Evolutionary conservation across 768 basidiomycete genomes (phyloP).

Genomic region (Boletus subcaerulescens): DNA sequence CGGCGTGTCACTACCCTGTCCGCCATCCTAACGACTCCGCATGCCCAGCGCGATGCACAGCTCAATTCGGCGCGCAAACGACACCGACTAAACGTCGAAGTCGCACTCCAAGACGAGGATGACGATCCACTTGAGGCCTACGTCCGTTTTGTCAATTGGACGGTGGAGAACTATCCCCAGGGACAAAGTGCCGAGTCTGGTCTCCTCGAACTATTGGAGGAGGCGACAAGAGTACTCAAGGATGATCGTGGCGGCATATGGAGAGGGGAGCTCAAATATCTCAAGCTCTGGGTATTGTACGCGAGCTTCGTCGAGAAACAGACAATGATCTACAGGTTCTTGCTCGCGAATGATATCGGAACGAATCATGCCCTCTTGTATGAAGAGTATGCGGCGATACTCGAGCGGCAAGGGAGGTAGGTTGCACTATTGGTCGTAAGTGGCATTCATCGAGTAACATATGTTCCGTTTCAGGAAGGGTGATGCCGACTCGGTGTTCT

Average conservation of each 20-base stretch:
- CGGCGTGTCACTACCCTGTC: constrained; percentile 77
- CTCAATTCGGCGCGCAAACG: constrained; percentile 62
- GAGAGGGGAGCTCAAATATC: constrained; percentile 77
- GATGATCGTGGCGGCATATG: constrained; percentile 72
- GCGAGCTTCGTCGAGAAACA: constrained; percentile 90
- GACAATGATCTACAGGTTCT: constrained; percentile 82
- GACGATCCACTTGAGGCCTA: constrained; percentile 86
- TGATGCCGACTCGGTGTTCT: constrained; percentile 87
- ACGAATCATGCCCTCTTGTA: constrained; percentile 78
- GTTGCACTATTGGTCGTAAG: constrained; percentile 30
- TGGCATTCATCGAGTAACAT: constrained; percentile 26
- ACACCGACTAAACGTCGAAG: constrained; percentile 67
- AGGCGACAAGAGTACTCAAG: constrained; percentile 83
- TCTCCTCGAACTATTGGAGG: constrained; percentile 88
- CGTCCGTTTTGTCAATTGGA: constrained; percentile 85
- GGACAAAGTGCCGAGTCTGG: constrained; percentile 87
- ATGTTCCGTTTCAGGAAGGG: constrained; percentile 52
- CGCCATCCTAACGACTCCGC: constrained; percentile 70
- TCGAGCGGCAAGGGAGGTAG: constrained; percentile 82
- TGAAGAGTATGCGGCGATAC: constrained; percentile 84
- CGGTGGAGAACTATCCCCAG: constrained; percentile 90
- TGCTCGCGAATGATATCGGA: constrained; percentile 90
- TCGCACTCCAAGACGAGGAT: constrained; percentile 71
- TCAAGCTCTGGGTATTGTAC: constrained; percentile 94
- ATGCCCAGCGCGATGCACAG: constrained; percentile 69